These are phyloP conservation scores for Karstenula rhodostoma DNA, from an alignment of 2,329 filamentous ascomycete genomes.

Conservation along the genomic window DNA sequence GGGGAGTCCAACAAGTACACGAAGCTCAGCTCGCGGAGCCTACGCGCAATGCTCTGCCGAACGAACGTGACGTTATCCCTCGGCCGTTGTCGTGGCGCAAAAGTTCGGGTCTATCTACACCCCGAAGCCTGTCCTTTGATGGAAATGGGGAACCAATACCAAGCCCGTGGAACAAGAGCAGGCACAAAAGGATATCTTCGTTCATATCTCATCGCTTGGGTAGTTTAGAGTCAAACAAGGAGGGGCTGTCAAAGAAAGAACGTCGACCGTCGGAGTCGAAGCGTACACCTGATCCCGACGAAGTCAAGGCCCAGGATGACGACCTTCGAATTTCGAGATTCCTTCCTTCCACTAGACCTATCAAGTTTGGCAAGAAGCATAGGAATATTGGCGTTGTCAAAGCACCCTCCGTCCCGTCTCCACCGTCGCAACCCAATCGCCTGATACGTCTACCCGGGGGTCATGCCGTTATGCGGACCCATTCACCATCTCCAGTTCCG, in stretches of 20 bases:
- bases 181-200: slow-evolving; percentile 22
- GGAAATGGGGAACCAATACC: slow-evolving; percentile 1
- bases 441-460: slow-evolving; percentile 36
- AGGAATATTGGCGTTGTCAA: slow-evolving; percentile 5
- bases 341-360: slow-evolving; percentile 15
- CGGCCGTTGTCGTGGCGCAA: slow-evolving; percentile 33
- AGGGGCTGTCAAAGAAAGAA: not conserved
- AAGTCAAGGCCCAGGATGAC: slow-evolving; percentile 13
- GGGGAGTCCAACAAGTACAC: slow-evolving; percentile 10
- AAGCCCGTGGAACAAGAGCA: slow-evolving; percentile 13
- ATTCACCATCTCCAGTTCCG: slow-evolving; percentile 21
- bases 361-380: slow-evolving; percentile 13
- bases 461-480: slow-evolving; percentile 29
- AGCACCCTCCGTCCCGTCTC: slow-evolving; percentile 9
- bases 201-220: slow-evolving; percentile 28
- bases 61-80: slow-evolving; percentile 23
- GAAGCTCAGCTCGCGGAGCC: slow-evolving; percentile 4
- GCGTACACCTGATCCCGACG: slow-evolving; percentile 2
- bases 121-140: slow-evolving; percentile 10
- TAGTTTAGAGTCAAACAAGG: not conserved
- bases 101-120: slow-evolving; percentile 4
- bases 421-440: slow-evolving; percentile 20
- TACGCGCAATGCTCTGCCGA: slow-evolving; percentile 2
- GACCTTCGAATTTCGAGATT: slow-evolving; percentile 23
- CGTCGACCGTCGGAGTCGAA: slow-evolving; percentile 5